A percentile compares a stretch with the other conserved stretches of the same genome.
These are phyloP conservation scores for Nitzschia inconspicua DNA, from an alignment of 108 stramenopile genomes.

Conservation along the genomic window DNA sequence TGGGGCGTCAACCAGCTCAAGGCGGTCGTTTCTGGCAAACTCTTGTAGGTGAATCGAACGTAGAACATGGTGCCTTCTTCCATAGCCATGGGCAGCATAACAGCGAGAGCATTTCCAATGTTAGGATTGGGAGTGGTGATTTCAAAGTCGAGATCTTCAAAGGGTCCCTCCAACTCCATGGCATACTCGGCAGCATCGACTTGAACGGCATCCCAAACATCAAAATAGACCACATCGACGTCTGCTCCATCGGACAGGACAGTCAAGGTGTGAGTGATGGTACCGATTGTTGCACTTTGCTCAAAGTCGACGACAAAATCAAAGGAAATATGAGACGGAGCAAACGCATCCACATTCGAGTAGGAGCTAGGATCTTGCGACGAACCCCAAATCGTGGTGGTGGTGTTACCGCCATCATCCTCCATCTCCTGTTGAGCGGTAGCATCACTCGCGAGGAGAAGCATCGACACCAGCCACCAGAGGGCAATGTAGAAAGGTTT, in stretches of 20 bases:
- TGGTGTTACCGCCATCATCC: no score
- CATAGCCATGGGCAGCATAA: not conserved
- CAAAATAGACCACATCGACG: not conserved
- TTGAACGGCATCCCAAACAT: not conserved
- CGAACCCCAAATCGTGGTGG: no score
- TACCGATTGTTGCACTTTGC: not conserved
- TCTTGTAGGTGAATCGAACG: not conserved
- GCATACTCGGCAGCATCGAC: not conserved
- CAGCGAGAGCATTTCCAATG: not conserved
- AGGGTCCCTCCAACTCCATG: not conserved
- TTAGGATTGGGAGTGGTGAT: not conserved
- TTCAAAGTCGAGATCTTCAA: not conserved
- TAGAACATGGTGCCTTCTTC: not conserved
- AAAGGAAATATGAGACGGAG: not conserved
- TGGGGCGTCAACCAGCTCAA: not conserved
- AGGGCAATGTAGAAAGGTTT: no score
- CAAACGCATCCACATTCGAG: not conserved
- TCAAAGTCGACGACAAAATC: not conserved
- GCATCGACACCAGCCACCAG: no score
- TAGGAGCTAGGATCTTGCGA: not conserved
- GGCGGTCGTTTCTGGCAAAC: not conserved
- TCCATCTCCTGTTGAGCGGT: no score
- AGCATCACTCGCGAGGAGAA: no score
- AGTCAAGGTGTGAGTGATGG: not conserved
- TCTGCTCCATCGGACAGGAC: not conserved